These are phyloP conservation scores for Wickerhamomyces subpelliculosus DNA, from an alignment of 805 yeast genomes.

Conservation along the genomic window DNA sequence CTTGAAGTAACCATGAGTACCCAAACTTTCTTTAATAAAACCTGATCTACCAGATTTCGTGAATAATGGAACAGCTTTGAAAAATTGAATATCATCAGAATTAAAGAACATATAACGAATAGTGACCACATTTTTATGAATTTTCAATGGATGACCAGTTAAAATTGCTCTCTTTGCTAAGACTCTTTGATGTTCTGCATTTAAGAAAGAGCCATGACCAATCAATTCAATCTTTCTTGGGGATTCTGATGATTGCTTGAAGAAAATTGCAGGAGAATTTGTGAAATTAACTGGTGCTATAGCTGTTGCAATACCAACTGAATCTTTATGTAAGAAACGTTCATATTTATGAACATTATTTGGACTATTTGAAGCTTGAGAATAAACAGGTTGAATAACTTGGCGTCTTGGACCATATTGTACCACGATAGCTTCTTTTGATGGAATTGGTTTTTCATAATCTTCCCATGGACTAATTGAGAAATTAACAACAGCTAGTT, in stretches of 20 bases:
- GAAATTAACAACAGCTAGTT: slow-evolving; percentile 75
- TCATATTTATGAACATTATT: slow-evolving; percentile 86
- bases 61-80: slow-evolving; percentile 85
- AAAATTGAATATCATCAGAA: slow-evolving; percentile 80
- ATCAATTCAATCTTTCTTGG: slow-evolving; percentile 51
- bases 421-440: slow-evolving; percentile 73
- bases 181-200: slow-evolving; percentile 78
- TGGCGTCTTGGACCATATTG: slow-evolving; percentile 94
- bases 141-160: slow-evolving; percentile 93
- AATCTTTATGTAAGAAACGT: slow-evolving; percentile 75
- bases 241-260: slow-evolving; percentile 49
- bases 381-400: slow-evolving; percentile 74
- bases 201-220: slow-evolving; percentile 87
- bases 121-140: slow-evolving; percentile 87
- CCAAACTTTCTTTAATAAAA: slow-evolving; percentile 88
- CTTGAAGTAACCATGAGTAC: slow-evolving; percentile 97
- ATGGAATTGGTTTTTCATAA: slow-evolving; percentile 75
- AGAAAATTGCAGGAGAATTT: slow-evolving; percentile 78
- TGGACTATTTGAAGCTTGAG: slow-evolving; percentile 66
- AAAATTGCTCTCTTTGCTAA: slow-evolving; percentile 82
- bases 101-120: slow-evolving; percentile 97
- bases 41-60: slow-evolving; percentile 93
- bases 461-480: slow-evolving; percentile 86
- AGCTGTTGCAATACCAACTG: slow-evolving; percentile 71
- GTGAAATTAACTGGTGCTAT: slow-evolving; percentile 84